Conservation (phyloP, 176 grass and related monocot species). For the Otatea glauca region DNA sequence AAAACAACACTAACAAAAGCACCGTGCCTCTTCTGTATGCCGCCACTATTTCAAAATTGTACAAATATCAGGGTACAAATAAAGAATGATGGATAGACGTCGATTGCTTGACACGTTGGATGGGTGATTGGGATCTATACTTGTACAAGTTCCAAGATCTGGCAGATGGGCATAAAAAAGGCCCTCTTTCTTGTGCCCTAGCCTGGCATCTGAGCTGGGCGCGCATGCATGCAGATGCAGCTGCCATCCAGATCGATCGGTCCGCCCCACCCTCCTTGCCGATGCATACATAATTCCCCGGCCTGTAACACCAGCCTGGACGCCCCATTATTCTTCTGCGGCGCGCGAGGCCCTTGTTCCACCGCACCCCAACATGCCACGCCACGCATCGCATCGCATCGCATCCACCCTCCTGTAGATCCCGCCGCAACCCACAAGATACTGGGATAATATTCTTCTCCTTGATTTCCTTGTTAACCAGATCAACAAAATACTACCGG, state of each 20-base stretch:
- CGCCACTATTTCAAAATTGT: too few species aligned
- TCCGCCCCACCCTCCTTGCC: background rate
- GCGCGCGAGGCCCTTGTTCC: slow-evolving; percentile 29
- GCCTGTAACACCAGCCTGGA: slow-evolving; percentile 49
- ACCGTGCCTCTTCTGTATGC: too few species aligned
- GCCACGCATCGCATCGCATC: too few species aligned
- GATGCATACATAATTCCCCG: background rate
- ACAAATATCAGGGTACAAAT: too few species aligned
- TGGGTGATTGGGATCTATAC: too few species aligned
- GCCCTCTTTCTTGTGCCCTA: background rate
- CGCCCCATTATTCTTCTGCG: slow-evolving; percentile 37
- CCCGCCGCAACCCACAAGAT: too few species aligned
- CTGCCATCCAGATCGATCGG: background rate
- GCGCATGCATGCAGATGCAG: slow-evolving; percentile 25
- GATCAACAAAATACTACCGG: background rate
- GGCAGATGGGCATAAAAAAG: slow-evolving; percentile 16
- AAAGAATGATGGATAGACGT: too few species aligned
- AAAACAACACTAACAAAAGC: background rate
- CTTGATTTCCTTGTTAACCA: background rate
- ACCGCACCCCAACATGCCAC: slow-evolving; percentile 25
- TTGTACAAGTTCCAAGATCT: slow-evolving; percentile 17
- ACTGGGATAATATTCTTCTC: background rate
- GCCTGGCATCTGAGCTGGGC: slow-evolving; percentile 41
- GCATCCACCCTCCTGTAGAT: too few species aligned
- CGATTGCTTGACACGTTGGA: too few species aligned